Conservation (phyloP, 257 asterid genomes). For the Solanum habrochaites region DNA sequence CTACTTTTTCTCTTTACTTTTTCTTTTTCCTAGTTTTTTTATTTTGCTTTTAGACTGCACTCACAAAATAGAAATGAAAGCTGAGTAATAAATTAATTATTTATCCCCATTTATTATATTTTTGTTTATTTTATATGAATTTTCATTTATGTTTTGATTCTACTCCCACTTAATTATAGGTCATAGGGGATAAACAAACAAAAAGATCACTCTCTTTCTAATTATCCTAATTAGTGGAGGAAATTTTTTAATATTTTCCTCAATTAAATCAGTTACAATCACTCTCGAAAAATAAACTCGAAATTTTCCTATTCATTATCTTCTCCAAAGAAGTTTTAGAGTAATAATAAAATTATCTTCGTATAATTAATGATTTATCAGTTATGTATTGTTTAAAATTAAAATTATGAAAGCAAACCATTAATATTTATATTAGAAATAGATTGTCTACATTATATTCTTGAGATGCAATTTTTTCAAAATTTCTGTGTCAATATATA, state of each 20-base stretch:
- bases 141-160: not conserved
- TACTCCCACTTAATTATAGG: not conserved
- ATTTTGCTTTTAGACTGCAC: slow-evolving; percentile 18
- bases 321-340: not conserved
- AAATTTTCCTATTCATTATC: not conserved
- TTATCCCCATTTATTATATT: not conserved
- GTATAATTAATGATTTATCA: not conserved
- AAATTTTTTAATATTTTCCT: not conserved
- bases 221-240: not conserved
- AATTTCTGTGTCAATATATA: too few species aligned
- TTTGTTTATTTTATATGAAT: not conserved
- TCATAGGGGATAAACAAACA: not conserved
- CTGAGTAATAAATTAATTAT: not conserved
- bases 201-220: not conserved
- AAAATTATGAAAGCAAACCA: not conserved
- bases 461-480: not conserved
- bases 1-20: slow-evolving; percentile 17
- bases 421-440: not conserved
- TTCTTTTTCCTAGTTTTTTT: not conserved
- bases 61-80: slow-evolving; percentile 13
- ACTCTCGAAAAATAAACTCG: not conserved
- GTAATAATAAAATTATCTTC: not conserved
- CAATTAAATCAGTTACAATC: not conserved
- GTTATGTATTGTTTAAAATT: not conserved
- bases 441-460: not conserved